A percentile compares a stretch with the other conserved stretches of the same genome.
These are phyloP conservation scores for Plasmodium yoelii DNA, from an alignment of 169 alveolate species.

Conservation along the genomic window DNA sequence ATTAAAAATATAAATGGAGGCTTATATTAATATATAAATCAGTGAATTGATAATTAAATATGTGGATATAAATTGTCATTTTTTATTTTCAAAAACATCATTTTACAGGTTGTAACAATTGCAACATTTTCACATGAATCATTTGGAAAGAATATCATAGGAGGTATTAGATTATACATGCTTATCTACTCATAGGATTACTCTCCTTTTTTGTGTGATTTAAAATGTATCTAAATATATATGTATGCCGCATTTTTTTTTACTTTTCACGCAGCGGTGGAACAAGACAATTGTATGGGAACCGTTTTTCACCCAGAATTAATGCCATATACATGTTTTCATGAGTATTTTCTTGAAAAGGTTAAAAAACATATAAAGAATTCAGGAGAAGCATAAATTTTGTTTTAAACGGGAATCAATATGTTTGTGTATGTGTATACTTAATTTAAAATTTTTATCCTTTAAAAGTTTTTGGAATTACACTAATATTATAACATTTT, in stretches of 20 bases:
- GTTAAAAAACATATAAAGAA: slow-evolving; percentile 27
- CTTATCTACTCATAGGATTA: too few species aligned
- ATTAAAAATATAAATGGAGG: background rate
- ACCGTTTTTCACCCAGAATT: slow-evolving; percentile 67
- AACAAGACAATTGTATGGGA: slow-evolving; percentile 59
- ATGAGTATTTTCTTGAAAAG: slow-evolving; percentile 57
- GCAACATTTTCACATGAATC: slow-evolving; percentile 64
- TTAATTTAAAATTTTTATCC: too few species aligned
- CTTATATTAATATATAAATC: background rate
- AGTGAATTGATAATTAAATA: background rate
- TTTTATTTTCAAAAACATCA: background rate
- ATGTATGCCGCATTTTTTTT: background rate
- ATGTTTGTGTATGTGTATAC: background rate
- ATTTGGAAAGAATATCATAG: slow-evolving; percentile 38
- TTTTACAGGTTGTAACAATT: slow-evolving; percentile 31
- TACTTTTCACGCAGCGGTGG: slow-evolving; percentile 38
- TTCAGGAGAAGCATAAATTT: background rate
- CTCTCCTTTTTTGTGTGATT: too few species aligned
- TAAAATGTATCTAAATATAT: background rate
- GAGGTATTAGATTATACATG: slow-evolving; percentile 4
- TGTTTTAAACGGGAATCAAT: background rate
- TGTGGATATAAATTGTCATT: background rate
- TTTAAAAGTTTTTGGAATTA: background rate
- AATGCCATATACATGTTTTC: slow-evolving; percentile 60
- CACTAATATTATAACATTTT: background rate